Evolutionary conservation across 2,329 filamentous ascomycete species (phyloP).

Genomic region (Colletotrichum costaricense): DNA sequence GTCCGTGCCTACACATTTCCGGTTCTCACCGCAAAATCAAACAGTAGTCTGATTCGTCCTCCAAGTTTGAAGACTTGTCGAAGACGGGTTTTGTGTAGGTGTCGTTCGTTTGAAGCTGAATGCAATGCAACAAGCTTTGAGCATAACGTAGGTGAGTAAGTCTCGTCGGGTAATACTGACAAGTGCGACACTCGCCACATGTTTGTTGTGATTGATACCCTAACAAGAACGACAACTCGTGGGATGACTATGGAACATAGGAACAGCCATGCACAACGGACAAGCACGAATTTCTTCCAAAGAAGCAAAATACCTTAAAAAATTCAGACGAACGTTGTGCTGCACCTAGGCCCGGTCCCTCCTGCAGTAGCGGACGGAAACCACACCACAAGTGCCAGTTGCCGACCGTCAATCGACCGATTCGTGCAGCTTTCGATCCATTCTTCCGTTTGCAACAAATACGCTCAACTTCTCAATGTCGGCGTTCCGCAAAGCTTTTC

Average conservation of each 20-base stretch:
- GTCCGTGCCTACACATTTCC: slow-evolving; percentile 13
- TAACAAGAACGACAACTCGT: not conserved
- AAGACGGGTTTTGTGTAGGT: slow-evolving; percentile 4
- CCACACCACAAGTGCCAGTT: slow-evolving; percentile 17
- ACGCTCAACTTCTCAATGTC: not conserved
- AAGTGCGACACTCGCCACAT: not conserved
- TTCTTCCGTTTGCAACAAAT: slow-evolving; percentile 1
- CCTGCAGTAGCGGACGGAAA: slow-evolving; percentile 23
- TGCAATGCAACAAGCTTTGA: not conserved
- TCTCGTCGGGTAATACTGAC: not conserved
- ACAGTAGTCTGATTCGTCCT: slow-evolving; percentile 1
- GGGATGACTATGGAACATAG: not conserved
- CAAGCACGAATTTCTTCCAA: not conserved
- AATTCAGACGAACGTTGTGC: slow-evolving; percentile 28
- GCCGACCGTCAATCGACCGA: slow-evolving; percentile 6
- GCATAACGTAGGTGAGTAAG: not conserved
- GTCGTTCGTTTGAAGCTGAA: not conserved
- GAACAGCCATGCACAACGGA: not conserved
- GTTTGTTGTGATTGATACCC: not conserved
- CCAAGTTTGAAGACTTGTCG: not conserved
- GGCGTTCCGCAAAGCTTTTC: not conserved
- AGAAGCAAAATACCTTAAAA: not conserved
- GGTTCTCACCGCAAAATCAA: slow-evolving; percentile 18
- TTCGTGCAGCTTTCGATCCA: slow-evolving; percentile 15
- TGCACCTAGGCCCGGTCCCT: slow-evolving; percentile 29